These are phyloP conservation scores for Filosporella fistucella DNA, from an alignment of 495 filamentous ascomycete species.

Conservation along the genomic window DNA sequence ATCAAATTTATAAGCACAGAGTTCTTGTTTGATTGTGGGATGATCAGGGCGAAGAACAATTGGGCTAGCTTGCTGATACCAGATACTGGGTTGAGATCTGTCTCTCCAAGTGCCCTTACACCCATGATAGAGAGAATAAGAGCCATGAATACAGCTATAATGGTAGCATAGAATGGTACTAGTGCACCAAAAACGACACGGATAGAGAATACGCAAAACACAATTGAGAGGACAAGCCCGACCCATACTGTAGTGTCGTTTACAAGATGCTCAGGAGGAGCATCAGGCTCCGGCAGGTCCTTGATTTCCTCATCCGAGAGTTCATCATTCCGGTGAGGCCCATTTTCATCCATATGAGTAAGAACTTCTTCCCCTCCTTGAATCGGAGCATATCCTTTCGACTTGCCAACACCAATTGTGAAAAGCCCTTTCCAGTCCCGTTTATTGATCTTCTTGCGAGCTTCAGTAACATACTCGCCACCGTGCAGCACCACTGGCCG, in stretches of 20 bases:
- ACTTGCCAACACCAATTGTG: conserved; percentile 1
- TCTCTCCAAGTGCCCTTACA: conserved; percentile 90
- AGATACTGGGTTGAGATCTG: conserved; percentile 93
- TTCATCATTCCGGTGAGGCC: not conserved
- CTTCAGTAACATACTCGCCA: conserved; percentile 11
- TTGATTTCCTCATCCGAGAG: conserved; percentile 11
- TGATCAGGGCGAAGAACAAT: conserved; percentile 86
- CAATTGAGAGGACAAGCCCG: conserved; percentile 68
- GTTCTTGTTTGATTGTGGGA: conserved; percentile 69
- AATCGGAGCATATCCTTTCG: conserved; percentile 20
- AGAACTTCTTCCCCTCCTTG: conserved; percentile 11
- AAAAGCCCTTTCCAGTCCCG: conserved; percentile 22
- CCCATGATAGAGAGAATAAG: conserved; percentile 92
- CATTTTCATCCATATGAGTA: conserved; percentile 3
- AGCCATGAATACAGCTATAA: conserved; percentile 79
- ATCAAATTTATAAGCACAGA: conserved; percentile 90
- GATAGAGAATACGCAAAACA: conserved; percentile 76
- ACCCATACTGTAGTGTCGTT: conserved; percentile 65
- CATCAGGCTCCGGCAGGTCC: conserved; percentile 54
- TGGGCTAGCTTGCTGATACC: conserved; percentile 97
- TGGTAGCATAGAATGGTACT: conserved; percentile 65
- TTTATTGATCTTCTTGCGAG: conserved; percentile 8
- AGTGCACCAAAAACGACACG: conserved; percentile 70
- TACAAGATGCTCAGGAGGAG: conserved; percentile 78
- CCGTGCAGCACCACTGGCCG: conserved; percentile 49